Evolutionary conservation across 148 eudicot genomes (phyloP).

Genomic region (Silene latifolia): DNA sequence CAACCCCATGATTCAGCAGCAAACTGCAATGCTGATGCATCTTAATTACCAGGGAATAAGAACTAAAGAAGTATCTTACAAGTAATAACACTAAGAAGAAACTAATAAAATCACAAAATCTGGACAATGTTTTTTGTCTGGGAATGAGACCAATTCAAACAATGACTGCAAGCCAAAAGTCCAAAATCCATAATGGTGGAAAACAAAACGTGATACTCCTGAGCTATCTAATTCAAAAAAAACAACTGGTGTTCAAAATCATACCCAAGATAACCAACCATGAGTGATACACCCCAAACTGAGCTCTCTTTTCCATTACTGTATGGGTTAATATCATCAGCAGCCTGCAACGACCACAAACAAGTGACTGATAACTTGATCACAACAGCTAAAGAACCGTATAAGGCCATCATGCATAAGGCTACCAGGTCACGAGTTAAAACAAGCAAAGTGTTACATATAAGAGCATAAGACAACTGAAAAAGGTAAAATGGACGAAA

Average conservation of each 20-base stretch:
- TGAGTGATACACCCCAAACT: conserved; percentile 93
- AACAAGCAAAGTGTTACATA: no score
- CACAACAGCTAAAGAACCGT: not conserved
- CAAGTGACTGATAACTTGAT: not conserved
- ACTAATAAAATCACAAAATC: not conserved
- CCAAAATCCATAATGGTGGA: not conserved
- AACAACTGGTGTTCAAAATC: conserved; percentile 9
- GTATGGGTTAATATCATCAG: conserved; percentile 70
- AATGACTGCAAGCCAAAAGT: not conserved
- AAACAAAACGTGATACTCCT: not conserved
- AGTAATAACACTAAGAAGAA: not conserved
- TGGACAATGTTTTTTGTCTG: not conserved
- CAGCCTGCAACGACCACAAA: conserved; percentile 48
- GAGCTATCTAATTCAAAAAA: not conserved
- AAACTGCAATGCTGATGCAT: not conserved
- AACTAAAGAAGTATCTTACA: conserved; percentile 1
- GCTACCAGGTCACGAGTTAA: no score
- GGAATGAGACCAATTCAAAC: not conserved
- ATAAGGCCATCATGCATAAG: no score
- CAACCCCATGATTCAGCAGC: not conserved
- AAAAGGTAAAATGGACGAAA: not conserved
- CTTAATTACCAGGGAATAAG: not conserved
- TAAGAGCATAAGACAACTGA: not conserved
- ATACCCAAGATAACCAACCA: conserved; percentile 99
- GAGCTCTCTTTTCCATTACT: conserved; percentile 85